Evolutionary conservation across 768 basidiomycete genomes (phyloP).

Genomic region (Auricularia sp.): DNA sequence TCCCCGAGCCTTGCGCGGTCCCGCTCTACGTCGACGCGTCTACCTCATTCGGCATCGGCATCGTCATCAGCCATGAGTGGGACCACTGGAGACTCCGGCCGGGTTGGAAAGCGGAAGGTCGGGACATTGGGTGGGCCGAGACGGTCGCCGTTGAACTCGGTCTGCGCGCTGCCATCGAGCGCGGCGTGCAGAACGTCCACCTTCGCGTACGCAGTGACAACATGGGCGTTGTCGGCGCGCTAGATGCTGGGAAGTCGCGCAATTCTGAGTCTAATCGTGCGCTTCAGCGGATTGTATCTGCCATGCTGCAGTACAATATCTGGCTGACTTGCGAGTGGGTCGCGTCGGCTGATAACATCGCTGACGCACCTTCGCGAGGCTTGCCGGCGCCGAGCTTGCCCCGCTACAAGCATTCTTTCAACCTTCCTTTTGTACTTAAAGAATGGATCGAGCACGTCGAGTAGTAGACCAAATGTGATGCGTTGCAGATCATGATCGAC

Average conservation of each 20-base stretch:
- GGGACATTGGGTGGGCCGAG: conserved; percentile 36
- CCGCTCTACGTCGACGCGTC: conserved; percentile 33
- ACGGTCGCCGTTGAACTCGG: conserved; percentile 36
- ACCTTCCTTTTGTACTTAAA: no score
- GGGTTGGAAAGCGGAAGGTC: conserved; percentile 19
- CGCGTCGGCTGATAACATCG: no score
- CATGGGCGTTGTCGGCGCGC: conserved; percentile 27
- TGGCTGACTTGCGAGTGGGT: no score
- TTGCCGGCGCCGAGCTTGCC: no score
- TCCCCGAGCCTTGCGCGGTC: conserved; percentile 13
- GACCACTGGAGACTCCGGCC: conserved; percentile 28
- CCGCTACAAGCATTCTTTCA: no score
- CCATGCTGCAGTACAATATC: no score
- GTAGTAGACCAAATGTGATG: no score
- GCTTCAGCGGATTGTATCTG: no score
- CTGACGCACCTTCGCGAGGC: no score
- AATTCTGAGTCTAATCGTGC: no score
- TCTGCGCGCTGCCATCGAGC: conserved; percentile 16
- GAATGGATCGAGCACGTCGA: no score
- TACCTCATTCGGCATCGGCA: conserved; percentile 29
- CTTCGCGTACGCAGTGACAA: conserved; percentile 29
- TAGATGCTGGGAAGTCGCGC: conserved; percentile 8
- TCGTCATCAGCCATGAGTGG: conserved; percentile 26
- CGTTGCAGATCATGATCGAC: no score
- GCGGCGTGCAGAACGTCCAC: conserved; percentile 13